Base-by-base conservation (phyloP, 352 stramenopile genomes). In the Phytopythium vexans region DNA sequence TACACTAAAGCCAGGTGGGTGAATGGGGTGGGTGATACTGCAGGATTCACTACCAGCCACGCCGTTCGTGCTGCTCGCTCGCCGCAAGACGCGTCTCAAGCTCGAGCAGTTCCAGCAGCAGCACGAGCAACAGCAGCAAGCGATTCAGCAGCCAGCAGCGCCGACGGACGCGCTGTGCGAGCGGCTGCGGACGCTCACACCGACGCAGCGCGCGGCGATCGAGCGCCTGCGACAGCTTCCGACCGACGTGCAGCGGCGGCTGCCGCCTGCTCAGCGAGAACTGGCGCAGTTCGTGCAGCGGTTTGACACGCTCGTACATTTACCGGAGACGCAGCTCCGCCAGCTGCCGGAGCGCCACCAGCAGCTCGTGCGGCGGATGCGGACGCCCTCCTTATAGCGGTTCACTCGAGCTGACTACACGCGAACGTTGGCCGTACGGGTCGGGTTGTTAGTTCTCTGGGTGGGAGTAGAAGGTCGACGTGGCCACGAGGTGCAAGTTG, bases 231-330 rank as follows among this genome's bases (percentile, higher is more conserved):
- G 73, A 4, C 58, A 37, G 14, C 49, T 84, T 12, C 65, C 75
- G 0, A 62, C 73, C 1, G 54, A 49, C 4, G 70, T 76, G 32
- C n/a, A 80, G 31, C 49, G 66, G 1, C 70, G 69, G 38, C 54
- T 87, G 1, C 65, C 73, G 0, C 52, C 38, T 7, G 42, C 64
- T 2, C 76, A 87, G 33, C 66, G 59, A 8, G 71, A 85, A 42
- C 62, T 85, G 35, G 67, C 82, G 39, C 61, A 72, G 34, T 87
- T 85, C 52, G 76, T 73, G n/a, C 76, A 70, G 41, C 66, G 76
- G 40, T 77, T 80, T 55, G 64, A 77, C 54, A 75, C 72, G 43
- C 64, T 75, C 10, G 34, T 73, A 11, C 49, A 54, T 15, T 60
- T 78, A 45, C 64, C 69, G n/a, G 52, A 52, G 1, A 49, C 64